phyloP scores from a whole-genome alignment of 108 stramenopile genomes.

The Mayamaea pseudoterrestris region DNA sequence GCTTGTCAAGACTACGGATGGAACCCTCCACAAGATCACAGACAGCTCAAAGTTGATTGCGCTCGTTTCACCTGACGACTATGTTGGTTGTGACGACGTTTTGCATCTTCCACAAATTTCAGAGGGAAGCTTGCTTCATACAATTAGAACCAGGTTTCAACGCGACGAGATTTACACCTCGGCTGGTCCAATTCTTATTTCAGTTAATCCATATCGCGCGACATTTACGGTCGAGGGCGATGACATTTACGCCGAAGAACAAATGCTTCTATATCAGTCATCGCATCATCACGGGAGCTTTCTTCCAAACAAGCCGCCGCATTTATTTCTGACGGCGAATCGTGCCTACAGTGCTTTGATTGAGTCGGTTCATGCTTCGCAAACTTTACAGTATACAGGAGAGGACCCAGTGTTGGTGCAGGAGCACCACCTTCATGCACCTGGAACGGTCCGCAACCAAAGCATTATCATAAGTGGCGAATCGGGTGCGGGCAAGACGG shows the following conservation, averaged over 20 bases:
- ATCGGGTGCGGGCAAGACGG: conserved; percentile 90
- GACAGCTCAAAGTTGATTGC: conserved; percentile 39
- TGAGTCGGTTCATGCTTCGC: conserved; percentile 27
- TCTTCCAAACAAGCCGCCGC: conserved; percentile 51
- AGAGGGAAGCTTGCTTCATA: conserved; percentile 75
- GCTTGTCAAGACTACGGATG: conserved; percentile 75
- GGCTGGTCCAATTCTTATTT: conserved; percentile 91
- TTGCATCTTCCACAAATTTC: conserved; percentile 70
- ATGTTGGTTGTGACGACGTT: conserved; percentile 66
- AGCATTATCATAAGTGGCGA: conserved; percentile 84
- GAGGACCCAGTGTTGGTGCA: conserved; percentile 35
- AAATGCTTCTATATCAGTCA: conserved; percentile 63
- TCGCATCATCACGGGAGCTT: no score
- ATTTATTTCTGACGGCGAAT: conserved; percentile 85
- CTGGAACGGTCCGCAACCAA: conserved; percentile 45
- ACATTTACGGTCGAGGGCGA: conserved; percentile 28
- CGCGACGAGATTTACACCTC: conserved; percentile 89
- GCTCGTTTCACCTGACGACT: conserved; percentile 57
- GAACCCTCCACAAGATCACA: conserved; percentile 65
- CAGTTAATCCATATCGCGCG: conserved; percentile 90
- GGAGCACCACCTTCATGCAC: conserved; percentile 24
- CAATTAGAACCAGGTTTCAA: conserved; percentile 75
- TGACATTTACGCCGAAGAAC: conserved; percentile 57
- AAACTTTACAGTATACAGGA: conserved; percentile 27
- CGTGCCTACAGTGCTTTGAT: conserved; percentile 59